Conservation (phyloP, 75 land plant genomes). For the Selaginella tamariscina region DNA sequence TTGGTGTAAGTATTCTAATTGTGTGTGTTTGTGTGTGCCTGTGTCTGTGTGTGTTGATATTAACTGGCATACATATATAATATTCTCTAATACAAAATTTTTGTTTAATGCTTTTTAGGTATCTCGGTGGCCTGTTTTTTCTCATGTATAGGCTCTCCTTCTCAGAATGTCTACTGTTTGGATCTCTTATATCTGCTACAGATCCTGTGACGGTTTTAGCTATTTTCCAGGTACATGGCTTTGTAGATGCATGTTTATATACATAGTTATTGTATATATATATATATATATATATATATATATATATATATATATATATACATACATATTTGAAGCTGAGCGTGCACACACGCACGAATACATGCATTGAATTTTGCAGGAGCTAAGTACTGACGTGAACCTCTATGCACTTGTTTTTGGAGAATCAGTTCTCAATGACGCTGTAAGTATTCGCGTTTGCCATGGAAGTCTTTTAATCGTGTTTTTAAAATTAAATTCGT, state of each 20-base stretch:
- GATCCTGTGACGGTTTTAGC: conserved; percentile 96
- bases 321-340: too few relatives aligned
- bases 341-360: too few relatives aligned
- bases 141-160: conserved; percentile 89
- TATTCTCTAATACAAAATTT: not conserved
- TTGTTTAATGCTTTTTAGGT: conserved; percentile 31
- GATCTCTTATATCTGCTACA: conserved; percentile 88
- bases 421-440: conserved; percentile 95
- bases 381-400: conserved; percentile 85
- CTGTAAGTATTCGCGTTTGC: conserved; percentile 39
- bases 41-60: too few relatives aligned
- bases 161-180: conserved; percentile 83
- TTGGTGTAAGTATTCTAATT: conserved; percentile 52
- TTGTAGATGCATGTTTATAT: too few relatives aligned
- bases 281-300: too few relatives aligned
- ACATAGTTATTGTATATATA: not conserved
- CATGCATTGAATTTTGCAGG: conserved; percentile 43
- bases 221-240: conserved; percentile 98
- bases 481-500: too few relatives aligned
- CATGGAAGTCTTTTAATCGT: too few relatives aligned
- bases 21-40: not conserved
- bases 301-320: too few relatives aligned
- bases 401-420: conserved; percentile 97
- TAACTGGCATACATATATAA: too few relatives aligned
- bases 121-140: conserved; percentile 66